A percentile compares a stretch with the other conserved stretches of the same genome.
phyloP scores from a whole-genome alignment of 108 stramenopile genomes.

The Cylindrotheca fusiformis region DNA sequence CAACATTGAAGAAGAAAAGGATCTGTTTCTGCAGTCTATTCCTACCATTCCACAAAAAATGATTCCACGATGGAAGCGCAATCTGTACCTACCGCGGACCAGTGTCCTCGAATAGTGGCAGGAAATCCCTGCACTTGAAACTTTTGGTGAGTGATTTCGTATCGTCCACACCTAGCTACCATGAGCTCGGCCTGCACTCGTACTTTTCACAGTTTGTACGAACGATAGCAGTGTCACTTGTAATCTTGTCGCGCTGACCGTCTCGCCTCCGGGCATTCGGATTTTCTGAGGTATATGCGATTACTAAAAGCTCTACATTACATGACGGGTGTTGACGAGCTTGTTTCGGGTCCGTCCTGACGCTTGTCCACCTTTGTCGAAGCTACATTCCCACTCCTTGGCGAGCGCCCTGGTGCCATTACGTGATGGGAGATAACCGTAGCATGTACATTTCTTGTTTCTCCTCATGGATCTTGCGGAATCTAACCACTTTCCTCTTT shows the following conservation, averaged over 20 bases:
- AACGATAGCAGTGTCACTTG: slow-evolving; percentile 66
- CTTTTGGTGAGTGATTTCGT: not conserved
- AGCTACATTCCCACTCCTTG: slow-evolving; percentile 81
- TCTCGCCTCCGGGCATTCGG: slow-evolving; percentile 23
- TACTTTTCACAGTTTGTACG: slow-evolving; percentile 54
- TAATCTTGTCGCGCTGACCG: slow-evolving; percentile 55
- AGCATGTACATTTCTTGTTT: slow-evolving; percentile 52
- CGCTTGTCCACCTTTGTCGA: slow-evolving; percentile 40
- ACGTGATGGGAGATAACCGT: slow-evolving; percentile 81
- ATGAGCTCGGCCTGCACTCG: slow-evolving; percentile 70
- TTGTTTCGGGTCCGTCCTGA: slow-evolving; percentile 44
- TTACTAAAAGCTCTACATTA: slow-evolving; percentile 66
- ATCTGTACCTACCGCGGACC: slow-evolving; percentile 60
- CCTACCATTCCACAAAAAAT: slow-evolving; percentile 60
- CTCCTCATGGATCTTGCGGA: not conserved
- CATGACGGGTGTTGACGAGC: slow-evolving; percentile 38
- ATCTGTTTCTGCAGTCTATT: slow-evolving; percentile 62
- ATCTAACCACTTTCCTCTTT: not conserved
- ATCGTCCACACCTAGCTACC: not conserved
- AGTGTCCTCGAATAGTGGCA: slow-evolving; percentile 13
- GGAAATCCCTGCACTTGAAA: not conserved
- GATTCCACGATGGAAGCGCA: slow-evolving; percentile 79
- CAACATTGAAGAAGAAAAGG: slow-evolving; percentile 31
- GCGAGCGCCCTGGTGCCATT: slow-evolving; percentile 75
- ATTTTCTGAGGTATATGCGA: slow-evolving; percentile 69